phyloP scores from a whole-genome alignment of 805 yeast species.

The Wickerhamomyces tratensis region DNA sequence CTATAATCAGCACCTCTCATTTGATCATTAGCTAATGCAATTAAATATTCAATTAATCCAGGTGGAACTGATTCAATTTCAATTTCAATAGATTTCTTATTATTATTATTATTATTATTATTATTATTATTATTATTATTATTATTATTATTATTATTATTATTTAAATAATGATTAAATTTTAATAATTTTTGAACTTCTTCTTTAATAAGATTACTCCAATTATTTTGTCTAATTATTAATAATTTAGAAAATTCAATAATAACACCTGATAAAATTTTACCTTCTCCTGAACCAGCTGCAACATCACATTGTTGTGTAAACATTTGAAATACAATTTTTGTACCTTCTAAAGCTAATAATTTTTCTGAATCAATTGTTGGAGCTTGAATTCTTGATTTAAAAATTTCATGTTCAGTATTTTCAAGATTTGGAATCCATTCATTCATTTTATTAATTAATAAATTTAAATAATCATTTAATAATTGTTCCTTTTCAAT shows the following conservation, averaged over 20 bases:
- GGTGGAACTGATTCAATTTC: constrained; percentile 43
- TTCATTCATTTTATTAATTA: constrained; percentile 66
- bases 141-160: no score
- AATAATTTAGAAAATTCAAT: constrained; percentile 58
- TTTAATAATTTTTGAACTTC: constrained; percentile 34
- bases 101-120: no score
- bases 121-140: no score
- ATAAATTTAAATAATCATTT: constrained; percentile 68
- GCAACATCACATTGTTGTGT: constrained; percentile 88
- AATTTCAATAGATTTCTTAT: no score
- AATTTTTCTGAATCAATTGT: constrained; percentile 56
- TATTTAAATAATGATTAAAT: constrained; percentile 17
- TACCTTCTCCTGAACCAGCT: constrained; percentile 73
- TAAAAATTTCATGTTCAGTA: constrained; percentile 61
- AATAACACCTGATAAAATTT: constrained; percentile 70
- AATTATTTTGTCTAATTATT: constrained; percentile 49
- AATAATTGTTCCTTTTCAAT: constrained; percentile 63
- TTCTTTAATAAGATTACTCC: constrained; percentile 44
- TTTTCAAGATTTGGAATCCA: constrained; percentile 68
- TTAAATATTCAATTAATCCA: constrained; percentile 71
- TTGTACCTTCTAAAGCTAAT: constrained; percentile 66
- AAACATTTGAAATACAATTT: constrained; percentile 70
- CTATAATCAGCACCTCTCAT: constrained; percentile 59
- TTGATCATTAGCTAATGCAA: constrained; percentile 82
- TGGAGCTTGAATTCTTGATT: constrained; percentile 62